A percentile compares a stretch with the other conserved stretches of the same genome.
phyloP scores from a whole-genome alignment of 306 rosid genomes.

The Sicyos baderoa region DNA sequence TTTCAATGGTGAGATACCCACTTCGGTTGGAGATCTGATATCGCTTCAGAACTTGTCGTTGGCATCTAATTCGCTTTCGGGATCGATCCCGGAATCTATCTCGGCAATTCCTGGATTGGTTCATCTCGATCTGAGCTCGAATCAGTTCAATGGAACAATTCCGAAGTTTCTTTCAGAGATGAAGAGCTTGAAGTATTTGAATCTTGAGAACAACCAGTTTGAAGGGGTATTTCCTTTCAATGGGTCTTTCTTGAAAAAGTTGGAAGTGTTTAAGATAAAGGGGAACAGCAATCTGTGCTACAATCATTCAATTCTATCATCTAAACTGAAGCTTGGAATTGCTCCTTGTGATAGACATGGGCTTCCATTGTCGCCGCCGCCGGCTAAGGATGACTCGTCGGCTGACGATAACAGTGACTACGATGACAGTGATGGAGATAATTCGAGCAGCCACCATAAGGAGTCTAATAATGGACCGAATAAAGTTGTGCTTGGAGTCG shows the following conservation, averaged over 20 bases:
- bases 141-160: constrained; percentile 73
- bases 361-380: constrained; percentile 66
- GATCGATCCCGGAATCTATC: constrained; percentile 59
- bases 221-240: constrained; percentile 78
- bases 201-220: constrained; percentile 67
- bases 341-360: constrained; percentile 80
- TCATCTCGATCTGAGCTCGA: constrained; percentile 88
- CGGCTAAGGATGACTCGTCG: constrained; percentile 46
- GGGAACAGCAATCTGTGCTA: constrained; percentile 67
- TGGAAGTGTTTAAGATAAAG: constrained; percentile 50
- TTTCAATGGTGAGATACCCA: constrained; percentile 55
- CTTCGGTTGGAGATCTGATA: constrained; percentile 62
- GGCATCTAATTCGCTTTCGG: constrained; percentile 68
- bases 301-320: constrained; percentile 58
- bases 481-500: constrained; percentile 79
- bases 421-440: constrained; percentile 34
- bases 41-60: constrained; percentile 49
- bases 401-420: constrained; percentile 55
- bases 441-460: constrained; percentile 21
- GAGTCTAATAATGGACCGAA: constrained; percentile 57
- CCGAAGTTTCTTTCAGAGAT: constrained; percentile 67
- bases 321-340: constrained; percentile 82
- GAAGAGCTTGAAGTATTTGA: constrained; percentile 59
- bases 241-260: constrained; percentile 35
- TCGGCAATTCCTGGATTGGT: constrained; percentile 54